phyloP scores from a whole-genome alignment of 2,329 filamentous ascomycete species.

The Trichophyton rubrum region DNA sequence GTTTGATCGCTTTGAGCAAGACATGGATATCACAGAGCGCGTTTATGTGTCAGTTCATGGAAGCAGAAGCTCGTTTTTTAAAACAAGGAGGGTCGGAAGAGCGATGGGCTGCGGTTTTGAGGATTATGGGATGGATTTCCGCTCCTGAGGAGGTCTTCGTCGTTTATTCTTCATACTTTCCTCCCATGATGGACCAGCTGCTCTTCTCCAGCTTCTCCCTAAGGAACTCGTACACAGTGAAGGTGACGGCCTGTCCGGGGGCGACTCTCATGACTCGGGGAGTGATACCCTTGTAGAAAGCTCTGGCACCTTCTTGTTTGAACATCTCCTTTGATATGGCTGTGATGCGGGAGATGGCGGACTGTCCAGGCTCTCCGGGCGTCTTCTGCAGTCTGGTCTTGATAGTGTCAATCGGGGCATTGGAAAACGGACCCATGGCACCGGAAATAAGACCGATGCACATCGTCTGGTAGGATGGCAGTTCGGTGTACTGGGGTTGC shows the following conservation, averaged over 20 bases:
- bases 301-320: conserved; percentile 83
- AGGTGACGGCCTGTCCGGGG: conserved; percentile 75
- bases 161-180: conserved; percentile 51
- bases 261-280: conserved; percentile 95
- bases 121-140: background rate
- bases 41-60: background rate
- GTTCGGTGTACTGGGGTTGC: conserved; percentile 58
- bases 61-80: too few relatives aligned
- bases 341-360: conserved; percentile 65
- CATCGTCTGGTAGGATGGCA: conserved; percentile 84
- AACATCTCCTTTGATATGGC: conserved; percentile 74
- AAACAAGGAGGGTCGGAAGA: too few relatives aligned
- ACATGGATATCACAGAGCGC: background rate
- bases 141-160: background rate
- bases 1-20: background rate
- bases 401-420: conserved; percentile 97
- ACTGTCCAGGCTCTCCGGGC: conserved; percentile 67
- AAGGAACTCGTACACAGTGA: conserved; percentile 64
- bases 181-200: conserved; percentile 46
- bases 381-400: conserved; percentile 93
- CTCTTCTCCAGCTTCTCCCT: conserved; percentile 60
- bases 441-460: conserved; percentile 81
- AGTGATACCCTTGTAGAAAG: conserved; percentile 99
- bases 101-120: background rate
- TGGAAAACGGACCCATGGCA: conserved; percentile 90